phyloP scores from a whole-genome alignment of 2,329 filamentous ascomycete genomes.

The Septoria petroselini region DNA sequence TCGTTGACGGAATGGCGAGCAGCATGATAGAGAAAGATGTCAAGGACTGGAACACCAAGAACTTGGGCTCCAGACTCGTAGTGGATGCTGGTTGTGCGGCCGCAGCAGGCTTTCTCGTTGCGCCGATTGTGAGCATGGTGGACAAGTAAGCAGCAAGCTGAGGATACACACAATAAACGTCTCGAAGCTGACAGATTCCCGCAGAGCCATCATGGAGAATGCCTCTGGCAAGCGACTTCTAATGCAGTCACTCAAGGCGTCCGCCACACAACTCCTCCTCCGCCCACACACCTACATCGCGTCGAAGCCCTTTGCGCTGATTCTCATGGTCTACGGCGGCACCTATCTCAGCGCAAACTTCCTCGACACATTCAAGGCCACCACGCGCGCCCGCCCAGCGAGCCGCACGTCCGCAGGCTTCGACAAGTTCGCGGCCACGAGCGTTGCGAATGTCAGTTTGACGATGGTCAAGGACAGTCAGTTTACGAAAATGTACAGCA shows the following conservation, averaged over 20 bases:
- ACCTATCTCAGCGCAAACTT: constrained; percentile 88
- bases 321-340: constrained; percentile 71
- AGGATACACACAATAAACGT: not conserved
- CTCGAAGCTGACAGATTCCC: not conserved
- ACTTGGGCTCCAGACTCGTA: constrained; percentile 63
- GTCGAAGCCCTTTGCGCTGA: constrained; percentile 65
- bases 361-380: constrained; percentile 75
- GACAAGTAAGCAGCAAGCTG: constrained; percentile 60
- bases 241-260: constrained; percentile 57
- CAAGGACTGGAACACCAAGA: constrained; percentile 68
- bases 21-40: constrained; percentile 13
- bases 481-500: constrained; percentile 79
- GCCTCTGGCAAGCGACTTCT: constrained; percentile 67
- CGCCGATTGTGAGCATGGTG: constrained; percentile 82
- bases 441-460: constrained; percentile 75
- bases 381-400: constrained; percentile 56
- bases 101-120: constrained; percentile 70
- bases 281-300: constrained; percentile 61
- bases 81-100: constrained; percentile 68
- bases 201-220: constrained; percentile 75
- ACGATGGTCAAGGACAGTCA: constrained; percentile 87
- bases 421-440: constrained; percentile 77
- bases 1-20: constrained; percentile 7
- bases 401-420: constrained; percentile 67
- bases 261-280: constrained; percentile 55